Evolutionary conservation across 2,329 filamentous ascomycete species (phyloP), one percentile per base, ranked within the genome.

Genomic region (Penicillium sp.): DNA sequence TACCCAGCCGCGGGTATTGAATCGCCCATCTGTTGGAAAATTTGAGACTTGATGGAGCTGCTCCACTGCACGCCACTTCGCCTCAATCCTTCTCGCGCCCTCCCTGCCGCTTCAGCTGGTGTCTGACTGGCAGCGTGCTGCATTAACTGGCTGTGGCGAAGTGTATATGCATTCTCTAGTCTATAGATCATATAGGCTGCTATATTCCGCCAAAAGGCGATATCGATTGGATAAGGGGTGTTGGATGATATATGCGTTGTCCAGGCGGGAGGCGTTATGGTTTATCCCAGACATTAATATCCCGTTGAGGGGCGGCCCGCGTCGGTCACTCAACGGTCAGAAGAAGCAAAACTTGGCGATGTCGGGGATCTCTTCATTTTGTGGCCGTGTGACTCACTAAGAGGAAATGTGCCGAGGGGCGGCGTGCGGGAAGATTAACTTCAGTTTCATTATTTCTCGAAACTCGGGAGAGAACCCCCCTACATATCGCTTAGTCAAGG

Each of bases 1-100:
- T 67, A 61, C 66, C 46, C 27, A 60, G 43, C 63, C 59, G 54
- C 43, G 40, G 37, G 47, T 31, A 10, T 31, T 31, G 31, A 10
- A 31, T 31, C 31, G 31, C 31, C 31, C 9, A 10, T 31, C 31
- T 31, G 31, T 31, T 31, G 31, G 31, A 27, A 31, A 31, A 31
- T 7, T 31, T 10, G 31, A 31, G 7, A 31, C 31, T 37, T 24
- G 54, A 54, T 52, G 35, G 41, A 35, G 19, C 24, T 47, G 49
- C 59, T 53, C 56, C 55, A 57, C 58, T 18, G 39, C 41, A 10
- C 43, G 44, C 54, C 52, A 36, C 41, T 27, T 44, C 19, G 41
- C 24, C 24, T 54, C 41, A 22, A n/a, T 54, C 31, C 27, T 24
- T 31, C 43, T 46, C 24, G 14, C 24, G 10, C 18, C 43, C 19